Base-by-base conservation (phyloP, 768 basidiomycete genomes). In the Pulveroboletus ravenelii region DNA sequence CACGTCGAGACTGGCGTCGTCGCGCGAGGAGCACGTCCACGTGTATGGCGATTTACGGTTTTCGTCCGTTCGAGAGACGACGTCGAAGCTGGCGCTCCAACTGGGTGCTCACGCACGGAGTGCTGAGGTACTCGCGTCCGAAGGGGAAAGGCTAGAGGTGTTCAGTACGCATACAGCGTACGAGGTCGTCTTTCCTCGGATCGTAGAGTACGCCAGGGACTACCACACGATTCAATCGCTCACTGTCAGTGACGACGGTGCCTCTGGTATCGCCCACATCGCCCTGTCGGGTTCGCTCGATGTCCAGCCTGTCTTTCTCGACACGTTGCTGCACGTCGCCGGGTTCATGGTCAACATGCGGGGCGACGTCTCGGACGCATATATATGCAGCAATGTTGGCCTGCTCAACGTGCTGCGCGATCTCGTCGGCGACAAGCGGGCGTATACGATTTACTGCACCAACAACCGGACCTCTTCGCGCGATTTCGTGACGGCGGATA, bases 301-400 rank as follows among this genome's bases (percentile, higher is more conserved):
- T 10, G 66, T 71, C 3, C 75, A 83, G 52, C 79, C 81, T 6
- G 61, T 85, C 23, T 85, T 87, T 65, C 69, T 78, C 50, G 87
- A 89, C 54, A 79, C 82, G 0, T 69, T 89, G 29, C 68, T 87
- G 29, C 87, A 89, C 51, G 74, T 79, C 34, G 79, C 85, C 0
- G 87, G 87, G 3, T 86, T 89, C 64, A 68, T 87, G 31, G 75
- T 80, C 23, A 89, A 89, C 62, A 61, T 80, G 59, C 76, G 73
- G 36, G 78, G 75, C 8, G 64, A 69, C 10, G 47, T 70, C 23
- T 69, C 77, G 25, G 77, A 85, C 47, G 82, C 76, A 1, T 84
- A 78, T 61, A 83, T 89, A 47, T 89, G 87, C 70, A 76, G 68
- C 27, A 72, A 76, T 20, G 70, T 86, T 29, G 77, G 72, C 14